These are phyloP conservation scores for Leccinum brunneo-olivaceum DNA, from an alignment of 1,284 basidiomycete genomes.

Conservation along the genomic window DNA sequence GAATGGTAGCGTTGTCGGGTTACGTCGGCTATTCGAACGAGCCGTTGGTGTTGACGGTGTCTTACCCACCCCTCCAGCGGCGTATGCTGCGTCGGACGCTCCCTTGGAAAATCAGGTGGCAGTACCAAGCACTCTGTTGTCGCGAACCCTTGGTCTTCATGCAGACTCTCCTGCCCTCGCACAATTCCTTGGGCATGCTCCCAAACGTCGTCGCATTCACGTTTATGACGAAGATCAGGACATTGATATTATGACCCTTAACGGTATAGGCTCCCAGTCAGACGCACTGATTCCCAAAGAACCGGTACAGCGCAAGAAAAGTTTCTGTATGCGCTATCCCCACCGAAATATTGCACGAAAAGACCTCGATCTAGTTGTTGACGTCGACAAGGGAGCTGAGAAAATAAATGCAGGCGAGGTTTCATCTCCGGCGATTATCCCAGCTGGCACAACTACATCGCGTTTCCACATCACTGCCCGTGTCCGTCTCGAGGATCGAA, in stretches of 20 bases:
- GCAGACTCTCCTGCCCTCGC: constrained; percentile 67
- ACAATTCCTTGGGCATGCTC: constrained; percentile 57
- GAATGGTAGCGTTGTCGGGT: constrained; percentile 36
- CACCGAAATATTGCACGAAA: constrained; percentile 41
- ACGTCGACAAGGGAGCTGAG: constrained; percentile 1
- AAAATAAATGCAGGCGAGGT: not conserved
- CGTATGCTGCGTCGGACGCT: constrained; percentile 5
- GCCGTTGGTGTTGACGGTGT: constrained; percentile 48
- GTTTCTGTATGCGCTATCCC: constrained; percentile 34
- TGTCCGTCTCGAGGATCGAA: constrained; percentile 56
- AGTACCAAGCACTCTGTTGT: constrained; percentile 38
- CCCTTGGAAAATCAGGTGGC: constrained; percentile 3
- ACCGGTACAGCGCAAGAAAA: constrained; percentile 25
- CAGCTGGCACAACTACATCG: constrained; percentile 31
- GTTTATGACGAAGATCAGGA: constrained; percentile 43
- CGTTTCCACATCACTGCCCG: constrained; percentile 66
- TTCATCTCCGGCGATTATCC: constrained; percentile 8
- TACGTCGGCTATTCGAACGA: constrained; percentile 61
- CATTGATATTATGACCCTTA: constrained; percentile 28
- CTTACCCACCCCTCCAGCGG: constrained; percentile 8
- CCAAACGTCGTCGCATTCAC: constrained; percentile 50
- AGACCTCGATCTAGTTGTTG: constrained; percentile 28
- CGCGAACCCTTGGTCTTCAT: constrained; percentile 60
- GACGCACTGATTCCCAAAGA: constrained; percentile 1
- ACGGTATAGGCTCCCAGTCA: constrained; percentile 2